Conservation (phyloP, 768 basidiomycete genomes). For the Sarcodon sp. region DNA sequence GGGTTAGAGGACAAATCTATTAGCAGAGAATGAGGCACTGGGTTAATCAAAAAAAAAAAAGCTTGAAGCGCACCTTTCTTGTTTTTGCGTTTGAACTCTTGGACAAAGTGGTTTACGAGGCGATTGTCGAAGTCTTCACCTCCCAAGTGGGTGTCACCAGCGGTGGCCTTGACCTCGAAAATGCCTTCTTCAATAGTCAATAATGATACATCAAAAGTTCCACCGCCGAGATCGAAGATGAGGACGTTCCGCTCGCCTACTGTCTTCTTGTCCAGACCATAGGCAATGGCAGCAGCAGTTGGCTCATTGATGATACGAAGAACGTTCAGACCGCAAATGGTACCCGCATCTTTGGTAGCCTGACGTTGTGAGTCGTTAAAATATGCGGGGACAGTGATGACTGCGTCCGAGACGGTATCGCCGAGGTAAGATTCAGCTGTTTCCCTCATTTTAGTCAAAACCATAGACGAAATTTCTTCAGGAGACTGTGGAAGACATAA, state of each 20-base stretch:
- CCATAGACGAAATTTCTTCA: conserved; percentile 97
- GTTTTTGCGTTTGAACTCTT: conserved; percentile 96
- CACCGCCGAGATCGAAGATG: conserved; percentile 97
- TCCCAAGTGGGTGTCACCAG: conserved; percentile 96
- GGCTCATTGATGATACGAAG: conserved; percentile 99
- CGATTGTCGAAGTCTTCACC: conserved; percentile 98
- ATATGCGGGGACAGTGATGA: conserved; percentile 94
- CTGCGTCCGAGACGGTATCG: conserved; percentile 72
- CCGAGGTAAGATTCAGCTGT: conserved; percentile 95
- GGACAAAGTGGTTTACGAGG: conserved; percentile 92
- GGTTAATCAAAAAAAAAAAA: conserved; percentile 4
- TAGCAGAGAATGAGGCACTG: conserved; percentile 3
- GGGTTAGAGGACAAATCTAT: conserved; percentile 81
- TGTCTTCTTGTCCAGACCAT: conserved; percentile 95
- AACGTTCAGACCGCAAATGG: conserved; percentile 88
- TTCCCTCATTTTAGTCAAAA: conserved; percentile 97
- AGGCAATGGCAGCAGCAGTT: conserved; percentile 95
- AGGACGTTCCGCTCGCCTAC: conserved; percentile 87
- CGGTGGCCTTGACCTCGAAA: conserved; percentile 96
- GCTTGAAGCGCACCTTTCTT: conserved; percentile 59
- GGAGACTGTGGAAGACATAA: conserved; percentile 48
- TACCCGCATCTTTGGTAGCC: conserved; percentile 96
- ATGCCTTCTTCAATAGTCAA: conserved; percentile 95
- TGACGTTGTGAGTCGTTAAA: conserved; percentile 99
- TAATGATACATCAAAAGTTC: conserved; percentile 96